These are phyloP conservation scores for Cytospora mali DNA, from an alignment of 2,329 filamentous ascomycete species.

Conservation along the genomic window DNA sequence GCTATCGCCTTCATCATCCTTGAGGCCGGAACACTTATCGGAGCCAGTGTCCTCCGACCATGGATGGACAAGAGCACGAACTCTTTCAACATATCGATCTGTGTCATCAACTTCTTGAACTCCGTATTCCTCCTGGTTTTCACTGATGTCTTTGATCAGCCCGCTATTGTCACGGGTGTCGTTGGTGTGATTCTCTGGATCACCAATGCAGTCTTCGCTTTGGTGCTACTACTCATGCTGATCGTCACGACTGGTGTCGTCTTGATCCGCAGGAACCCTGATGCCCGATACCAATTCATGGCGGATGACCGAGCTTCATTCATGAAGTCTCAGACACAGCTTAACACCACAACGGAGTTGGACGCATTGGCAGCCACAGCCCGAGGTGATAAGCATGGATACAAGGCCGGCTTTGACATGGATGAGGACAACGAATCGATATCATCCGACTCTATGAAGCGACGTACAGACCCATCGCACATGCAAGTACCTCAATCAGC, in stretches of 20 bases:
- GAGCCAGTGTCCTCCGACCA: conserved; percentile 77
- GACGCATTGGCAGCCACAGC: conserved; percentile 89
- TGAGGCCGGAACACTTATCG: conserved; percentile 77
- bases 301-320: conserved; percentile 93
- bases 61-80: conserved; percentile 99
- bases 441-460: conserved; percentile 59
- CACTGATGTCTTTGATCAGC: conserved; percentile 82
- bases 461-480: conserved; percentile 43
- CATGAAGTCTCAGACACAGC: conserved; percentile 90
- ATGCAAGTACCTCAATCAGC: conserved; percentile 26
- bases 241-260: conserved; percentile 67
- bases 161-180: conserved; percentile 79
- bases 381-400: conserved; percentile 73
- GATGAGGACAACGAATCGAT: conserved; percentile 74
- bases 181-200: conserved; percentile 90
- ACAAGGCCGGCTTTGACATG: conserved; percentile 61
- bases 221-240: conserved; percentile 82
- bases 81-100: conserved; percentile 92
- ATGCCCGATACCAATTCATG: conserved; percentile 95
- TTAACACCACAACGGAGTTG: conserved; percentile 77
- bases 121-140: conserved; percentile 88
- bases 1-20: conserved; percentile 82
- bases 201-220: conserved; percentile 79
- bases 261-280: conserved; percentile 89
- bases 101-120: conserved; percentile 87